phyloP scores from a whole-genome alignment of 768 basidiomycete genomes.

The Kwoniella mangroviensis region DNA sequence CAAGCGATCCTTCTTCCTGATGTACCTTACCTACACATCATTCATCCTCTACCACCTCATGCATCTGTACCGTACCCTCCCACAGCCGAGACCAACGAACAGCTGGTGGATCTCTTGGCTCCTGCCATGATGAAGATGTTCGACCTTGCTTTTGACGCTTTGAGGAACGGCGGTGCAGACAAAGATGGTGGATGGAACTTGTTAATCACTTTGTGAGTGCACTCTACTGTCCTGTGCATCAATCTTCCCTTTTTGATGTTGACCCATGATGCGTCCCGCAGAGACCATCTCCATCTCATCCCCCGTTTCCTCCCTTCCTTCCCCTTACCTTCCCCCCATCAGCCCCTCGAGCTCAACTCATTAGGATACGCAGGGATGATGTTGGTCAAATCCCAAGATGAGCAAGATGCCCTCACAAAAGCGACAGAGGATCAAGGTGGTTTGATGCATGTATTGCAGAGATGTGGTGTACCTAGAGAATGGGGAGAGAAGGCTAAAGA shows the following conservation, averaged over 20 bases:
- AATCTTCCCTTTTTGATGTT: too few relatives aligned
- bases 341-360: slow-evolving; percentile 73
- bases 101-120: slow-evolving; percentile 47
- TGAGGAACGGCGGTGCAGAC: slow-evolving; percentile 37
- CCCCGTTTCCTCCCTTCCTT: slow-evolving; percentile 65
- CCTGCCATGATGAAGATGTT: slow-evolving; percentile 51
- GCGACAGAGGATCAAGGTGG: slow-evolving; percentile 51
- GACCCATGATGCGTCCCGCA: neutral
- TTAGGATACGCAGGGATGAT: slow-evolving; percentile 89
- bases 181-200: slow-evolving; percentile 55
- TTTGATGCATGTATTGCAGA: slow-evolving; percentile 44
- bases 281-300: slow-evolving; percentile 80
- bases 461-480: slow-evolving; percentile 50
- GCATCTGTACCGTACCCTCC: slow-evolving; percentile 37
- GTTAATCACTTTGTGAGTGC: slow-evolving; percentile 53
- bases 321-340: slow-evolving; percentile 33
- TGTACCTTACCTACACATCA: slow-evolving; percentile 68
- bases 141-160: slow-evolving; percentile 51
- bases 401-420: slow-evolving; percentile 70
- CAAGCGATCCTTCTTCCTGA: slow-evolving; percentile 57
- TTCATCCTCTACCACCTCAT: slow-evolving; percentile 46
- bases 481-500: slow-evolving; percentile 50
- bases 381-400: slow-evolving; percentile 79
- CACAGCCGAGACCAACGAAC: slow-evolving; percentile 31
- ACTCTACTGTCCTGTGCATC: neutral